These are phyloP conservation scores for Thyridium curvatum DNA, from an alignment of 2,329 filamentous ascomycete genomes.

Conservation along the genomic window DNA sequence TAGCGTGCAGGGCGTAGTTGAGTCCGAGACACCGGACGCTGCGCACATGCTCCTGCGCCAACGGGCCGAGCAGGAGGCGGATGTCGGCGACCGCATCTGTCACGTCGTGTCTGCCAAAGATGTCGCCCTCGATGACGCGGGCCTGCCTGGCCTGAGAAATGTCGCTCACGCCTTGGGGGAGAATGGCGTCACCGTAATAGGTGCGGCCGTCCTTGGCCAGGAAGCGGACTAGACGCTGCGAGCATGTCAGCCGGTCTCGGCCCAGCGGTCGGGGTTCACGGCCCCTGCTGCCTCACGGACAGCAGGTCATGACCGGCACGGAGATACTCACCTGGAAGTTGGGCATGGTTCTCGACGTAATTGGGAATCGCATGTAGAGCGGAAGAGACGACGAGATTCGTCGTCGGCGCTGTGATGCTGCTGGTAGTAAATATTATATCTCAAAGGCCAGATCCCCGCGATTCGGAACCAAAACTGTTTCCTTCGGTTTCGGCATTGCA, in stretches of 20 bases:
- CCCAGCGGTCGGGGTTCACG: too few species aligned
- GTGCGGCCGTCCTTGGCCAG: conserved; percentile 62
- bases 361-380: too few species aligned
- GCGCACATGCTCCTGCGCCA: conserved; percentile 55
- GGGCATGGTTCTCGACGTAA: conserved; percentile 21
- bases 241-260: too few species aligned
- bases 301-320: too few species aligned
- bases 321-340: conserved; percentile 41
- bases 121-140: conserved; percentile 56
- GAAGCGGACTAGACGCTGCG: conserved; percentile 66
- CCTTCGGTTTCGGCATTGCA: too few species aligned
- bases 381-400: too few species aligned
- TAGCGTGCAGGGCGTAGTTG: conserved; percentile 67
- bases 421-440: neutral
- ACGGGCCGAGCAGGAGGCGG: conserved; percentile 53
- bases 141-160: conserved; percentile 56
- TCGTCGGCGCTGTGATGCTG: too few species aligned
- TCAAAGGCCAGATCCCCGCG: too few species aligned
- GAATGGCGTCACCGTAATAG: conserved; percentile 70
- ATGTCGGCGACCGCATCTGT: conserved; percentile 55
- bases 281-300: too few species aligned
- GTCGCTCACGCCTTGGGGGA: conserved; percentile 53
- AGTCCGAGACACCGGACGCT: conserved; percentile 65
- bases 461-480: too few species aligned
- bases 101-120: conserved; percentile 59